Conservation (phyloP, 1,284 basidiomycete species). For the Cryptococcus sp. region DNA sequence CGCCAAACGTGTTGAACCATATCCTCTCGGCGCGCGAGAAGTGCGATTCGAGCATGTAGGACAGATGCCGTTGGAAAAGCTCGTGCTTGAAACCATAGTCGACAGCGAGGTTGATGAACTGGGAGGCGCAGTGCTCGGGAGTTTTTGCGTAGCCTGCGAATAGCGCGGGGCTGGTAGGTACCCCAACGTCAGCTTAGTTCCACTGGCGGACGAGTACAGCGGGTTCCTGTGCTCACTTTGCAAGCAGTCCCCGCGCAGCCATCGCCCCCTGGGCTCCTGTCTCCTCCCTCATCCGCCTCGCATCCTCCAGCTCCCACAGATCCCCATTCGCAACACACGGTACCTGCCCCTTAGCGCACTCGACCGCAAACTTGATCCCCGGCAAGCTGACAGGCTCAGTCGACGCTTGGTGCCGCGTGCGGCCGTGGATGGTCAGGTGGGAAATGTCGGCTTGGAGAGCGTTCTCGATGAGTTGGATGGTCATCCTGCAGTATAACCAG, state of each 20-base stretch:
- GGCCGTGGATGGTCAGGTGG: constrained; percentile 58
- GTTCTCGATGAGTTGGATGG: constrained; percentile 55
- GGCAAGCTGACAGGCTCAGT: constrained; percentile 55
- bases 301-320: constrained; percentile 55
- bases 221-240: constrained; percentile 53
- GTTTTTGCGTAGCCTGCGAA: constrained; percentile 57
- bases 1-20: constrained; percentile 55
- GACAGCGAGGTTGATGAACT: constrained; percentile 53
- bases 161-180: constrained; percentile 49
- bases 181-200: neutral
- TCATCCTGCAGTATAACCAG: constrained; percentile 43
- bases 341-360: constrained; percentile 53
- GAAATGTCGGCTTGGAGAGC: constrained; percentile 44
- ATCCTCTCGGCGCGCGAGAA: constrained; percentile 53
- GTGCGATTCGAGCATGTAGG: constrained; percentile 58
- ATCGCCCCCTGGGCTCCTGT: constrained; percentile 58
- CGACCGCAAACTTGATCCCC: constrained; percentile 56
- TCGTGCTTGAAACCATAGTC: constrained; percentile 55
- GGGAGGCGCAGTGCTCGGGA: constrained; percentile 53
- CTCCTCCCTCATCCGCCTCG: constrained; percentile 49
- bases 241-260: constrained; percentile 60
- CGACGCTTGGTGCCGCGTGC: constrained; percentile 57
- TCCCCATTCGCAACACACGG: constrained; percentile 60
- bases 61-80: constrained; percentile 55
- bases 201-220: neutral